phyloP scores from a whole-genome alignment of 1,139 yeast genomes.

The Scheffersomyces illinoinensis region DNA sequence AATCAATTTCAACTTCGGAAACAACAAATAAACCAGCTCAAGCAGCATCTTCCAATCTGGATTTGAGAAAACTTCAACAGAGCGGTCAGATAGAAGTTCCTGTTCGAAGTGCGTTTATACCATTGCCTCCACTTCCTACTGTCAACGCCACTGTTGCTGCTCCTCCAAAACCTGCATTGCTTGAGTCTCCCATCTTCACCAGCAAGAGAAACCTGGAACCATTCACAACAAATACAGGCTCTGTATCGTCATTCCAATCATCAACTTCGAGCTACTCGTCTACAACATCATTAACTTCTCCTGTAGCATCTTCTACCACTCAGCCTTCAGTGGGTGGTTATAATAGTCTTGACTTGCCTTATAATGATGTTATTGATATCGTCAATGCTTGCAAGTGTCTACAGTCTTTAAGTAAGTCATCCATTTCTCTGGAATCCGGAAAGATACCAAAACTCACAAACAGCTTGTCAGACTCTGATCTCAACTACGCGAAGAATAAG shows the following conservation, averaged over 20 bases:
- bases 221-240: neutral
- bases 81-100: neutral
- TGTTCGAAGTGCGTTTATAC: neutral
- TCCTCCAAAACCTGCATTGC: neutral
- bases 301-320: neutral
- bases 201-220: neutral
- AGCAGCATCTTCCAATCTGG: neutral
- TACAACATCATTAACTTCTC: neutral
- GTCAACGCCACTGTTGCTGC: neutral
- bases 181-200: neutral
- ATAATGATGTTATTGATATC: conserved; percentile 31
- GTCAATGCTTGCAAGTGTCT: conserved; percentile 44
- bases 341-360: neutral
- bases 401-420: conserved; percentile 28
- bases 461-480: neutral
- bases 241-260: neutral
- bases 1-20: neutral
- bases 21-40: neutral
- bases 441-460: neutral
- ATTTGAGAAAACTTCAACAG: neutral
- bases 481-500: neutral
- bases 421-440: neutral
- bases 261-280: neutral
- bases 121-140: neutral
- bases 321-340: neutral